Conservation (phyloP, 345 rosid species). For the Aurinia saxatilis region DNA sequence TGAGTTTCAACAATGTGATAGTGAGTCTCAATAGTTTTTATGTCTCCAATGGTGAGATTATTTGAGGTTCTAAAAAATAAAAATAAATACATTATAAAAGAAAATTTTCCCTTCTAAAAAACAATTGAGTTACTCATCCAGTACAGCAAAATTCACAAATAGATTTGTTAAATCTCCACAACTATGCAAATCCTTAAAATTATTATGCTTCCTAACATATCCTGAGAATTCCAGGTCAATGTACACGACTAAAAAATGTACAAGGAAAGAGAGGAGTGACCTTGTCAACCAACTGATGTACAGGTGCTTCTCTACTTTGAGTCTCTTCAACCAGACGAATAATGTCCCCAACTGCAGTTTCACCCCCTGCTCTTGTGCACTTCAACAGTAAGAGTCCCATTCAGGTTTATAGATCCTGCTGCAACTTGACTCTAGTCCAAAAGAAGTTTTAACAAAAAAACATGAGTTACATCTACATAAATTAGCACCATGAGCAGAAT, state of each 20-base stretch:
- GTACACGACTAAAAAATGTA: not conserved
- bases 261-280: conserved; percentile 33
- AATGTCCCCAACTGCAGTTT: conserved; percentile 89
- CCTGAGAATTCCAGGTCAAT: not conserved
- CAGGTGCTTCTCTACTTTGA: conserved; percentile 91
- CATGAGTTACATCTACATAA: no score
- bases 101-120: not conserved
- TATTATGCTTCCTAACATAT: not conserved
- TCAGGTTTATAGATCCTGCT: conserved; percentile 91
- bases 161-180: not conserved
- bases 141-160: not conserved
- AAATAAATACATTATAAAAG: not conserved
- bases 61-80: no score
- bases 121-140: not conserved
- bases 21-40: no score
- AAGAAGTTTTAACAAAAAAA: no score
- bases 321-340: conserved; percentile 97
- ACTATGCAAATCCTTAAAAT: not conserved
- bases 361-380: conserved; percentile 94
- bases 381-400: conserved; percentile 89
- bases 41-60: no score
- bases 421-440: no score
- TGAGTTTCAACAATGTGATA: no score
- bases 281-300: conserved; percentile 93
- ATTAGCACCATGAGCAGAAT: no score